phyloP scores from a whole-genome alignment of 2,329 filamentous ascomycete genomes.

The Capronia epimyces region DNA sequence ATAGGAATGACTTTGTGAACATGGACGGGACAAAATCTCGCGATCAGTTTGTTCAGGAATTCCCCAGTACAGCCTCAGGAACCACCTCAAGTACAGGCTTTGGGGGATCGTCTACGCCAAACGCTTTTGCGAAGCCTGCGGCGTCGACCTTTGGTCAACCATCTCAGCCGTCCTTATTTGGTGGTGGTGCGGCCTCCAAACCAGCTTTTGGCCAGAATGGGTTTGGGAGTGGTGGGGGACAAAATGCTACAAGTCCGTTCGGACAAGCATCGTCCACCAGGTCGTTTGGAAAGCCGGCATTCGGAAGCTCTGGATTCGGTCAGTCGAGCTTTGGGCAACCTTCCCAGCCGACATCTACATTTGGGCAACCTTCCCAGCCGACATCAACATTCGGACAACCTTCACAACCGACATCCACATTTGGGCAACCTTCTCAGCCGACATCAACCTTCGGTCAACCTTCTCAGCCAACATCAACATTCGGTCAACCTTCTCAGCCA shows the following conservation, averaged over 20 bases:
- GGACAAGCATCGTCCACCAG: constrained; percentile 3
- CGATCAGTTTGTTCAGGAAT: constrained; percentile 33
- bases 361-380: background rate
- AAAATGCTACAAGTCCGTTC: constrained; percentile 9
- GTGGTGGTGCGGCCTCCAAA: constrained; percentile 35
- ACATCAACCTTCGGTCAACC: background rate
- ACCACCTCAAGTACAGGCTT: constrained; percentile 6
- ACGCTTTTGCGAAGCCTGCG: constrained; percentile 31
- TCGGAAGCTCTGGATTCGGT: constrained; percentile 33
- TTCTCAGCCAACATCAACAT: constrained; percentile 27
- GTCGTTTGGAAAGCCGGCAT: constrained; percentile 39
- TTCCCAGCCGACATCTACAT: background rate
- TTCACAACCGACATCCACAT: background rate
- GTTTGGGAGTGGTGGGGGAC: constrained; percentile 4
- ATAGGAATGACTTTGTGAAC: constrained; percentile 61
- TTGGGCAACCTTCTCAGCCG: constrained; percentile 8
- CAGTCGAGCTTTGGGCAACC: background rate
- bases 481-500: constrained; percentile 31
- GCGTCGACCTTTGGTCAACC: constrained; percentile 39
- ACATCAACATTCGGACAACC: constrained; percentile 9
- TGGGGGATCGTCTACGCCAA: constrained; percentile 15
- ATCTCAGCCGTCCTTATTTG: constrained; percentile 28
- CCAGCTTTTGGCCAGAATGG: constrained; percentile 40
- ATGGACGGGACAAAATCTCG: constrained; percentile 25
- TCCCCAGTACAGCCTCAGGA: constrained; percentile 29